These are phyloP conservation scores for Achaetomiella virescens DNA, from an alignment of 495 filamentous ascomycete species.

Conservation along the genomic window DNA sequence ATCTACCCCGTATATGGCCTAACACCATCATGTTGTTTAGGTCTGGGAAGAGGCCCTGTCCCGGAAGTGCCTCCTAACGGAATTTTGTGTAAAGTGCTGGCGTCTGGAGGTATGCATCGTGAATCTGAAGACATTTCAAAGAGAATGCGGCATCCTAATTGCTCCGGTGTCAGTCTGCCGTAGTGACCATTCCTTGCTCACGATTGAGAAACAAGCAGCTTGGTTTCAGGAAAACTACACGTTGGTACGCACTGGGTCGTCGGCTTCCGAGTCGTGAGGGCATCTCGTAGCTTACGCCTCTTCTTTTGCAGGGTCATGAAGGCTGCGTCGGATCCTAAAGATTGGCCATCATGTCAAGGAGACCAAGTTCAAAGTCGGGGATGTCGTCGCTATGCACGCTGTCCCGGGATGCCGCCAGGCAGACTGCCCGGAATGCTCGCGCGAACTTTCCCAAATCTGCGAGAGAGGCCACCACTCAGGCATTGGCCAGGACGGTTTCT, in stretches of 20 bases:
- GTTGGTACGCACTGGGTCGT: too few species aligned
- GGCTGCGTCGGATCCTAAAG: constrained; percentile 12
- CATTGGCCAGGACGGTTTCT: constrained; percentile 16
- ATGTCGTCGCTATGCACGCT: constrained; percentile 12
- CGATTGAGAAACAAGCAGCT: constrained; percentile 9
- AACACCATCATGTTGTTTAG: neutral
- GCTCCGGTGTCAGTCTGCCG: constrained; percentile 5
- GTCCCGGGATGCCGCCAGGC: constrained; percentile 8
- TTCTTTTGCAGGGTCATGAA: too few species aligned
- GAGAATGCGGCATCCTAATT: neutral
- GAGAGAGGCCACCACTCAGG: constrained; percentile 8
- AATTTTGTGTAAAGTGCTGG: constrained; percentile 10
- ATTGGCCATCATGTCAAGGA: constrained; percentile 7
- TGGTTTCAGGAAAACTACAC: constrained; percentile 15
- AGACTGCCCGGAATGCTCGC: constrained; percentile 15
- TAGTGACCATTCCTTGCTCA: constrained; percentile 13
- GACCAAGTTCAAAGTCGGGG: constrained; percentile 10
- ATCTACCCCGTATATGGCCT: neutral
- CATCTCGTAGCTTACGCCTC: too few species aligned
- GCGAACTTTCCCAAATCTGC: constrained; percentile 13
- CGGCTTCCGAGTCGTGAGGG: too few species aligned
- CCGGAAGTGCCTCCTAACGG: constrained; percentile 5
- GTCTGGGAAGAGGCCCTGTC: constrained; percentile 14
- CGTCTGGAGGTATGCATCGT: constrained; percentile 7
- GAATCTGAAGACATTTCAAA: neutral